Evolutionary conservation across 192 early-diverging fungal genomes (phyloP), one percentile per base, ranked within the genome.

Genomic region (Linnemannia elongata): DNA sequence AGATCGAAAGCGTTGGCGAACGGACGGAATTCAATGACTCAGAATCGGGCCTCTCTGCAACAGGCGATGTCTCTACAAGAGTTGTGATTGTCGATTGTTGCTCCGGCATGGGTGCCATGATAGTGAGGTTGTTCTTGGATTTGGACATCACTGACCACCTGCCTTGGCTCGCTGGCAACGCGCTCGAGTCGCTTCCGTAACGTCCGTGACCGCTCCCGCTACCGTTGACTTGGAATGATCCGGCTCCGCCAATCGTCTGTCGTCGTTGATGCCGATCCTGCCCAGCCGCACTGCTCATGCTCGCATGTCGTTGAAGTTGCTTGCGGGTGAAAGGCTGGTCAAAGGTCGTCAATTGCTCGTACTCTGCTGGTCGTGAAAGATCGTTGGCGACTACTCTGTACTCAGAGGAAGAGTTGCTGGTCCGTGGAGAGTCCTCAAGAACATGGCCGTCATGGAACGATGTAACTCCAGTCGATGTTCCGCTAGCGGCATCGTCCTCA

Each of bases 301-400:
- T 63, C 6, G 79, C 57, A 49, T 86, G 84, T 42, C 79, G 75
- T n/a, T 74, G 84, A 5, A 87, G 76, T 35, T 87, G 75, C 47
- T 81, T 69, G 38, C 84, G 79, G 3, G 69, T 80, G 72, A 66
- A 87, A 5, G 84, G 84, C 17, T 81, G 70, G 22, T 80, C 79
- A 75, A 87, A 87, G 4, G 84, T 87, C 12, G 84, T 87, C 60
- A 87, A 22, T 15, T 77, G 79, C 36, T 87, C 84, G 27, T 77
- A 86, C n/a, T 87, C 84, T 1, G 75, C 42, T 15, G 76, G 4
- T 8, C 17, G 49, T 22, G 70, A 36, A n/a, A 22, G 63, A 18
- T 80, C 83, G 4, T 77, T 79, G 35, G 35, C 6, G 3, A 78
- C 84, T 3, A 74, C 66, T 10, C 69, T 44, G 44, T 47, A 80